A percentile compares a stretch with the other conserved stretches of the same genome.
These are phyloP conservation scores for Plantago coronopus DNA, from an alignment of 305 asterid species.

Conservation along the genomic window DNA sequence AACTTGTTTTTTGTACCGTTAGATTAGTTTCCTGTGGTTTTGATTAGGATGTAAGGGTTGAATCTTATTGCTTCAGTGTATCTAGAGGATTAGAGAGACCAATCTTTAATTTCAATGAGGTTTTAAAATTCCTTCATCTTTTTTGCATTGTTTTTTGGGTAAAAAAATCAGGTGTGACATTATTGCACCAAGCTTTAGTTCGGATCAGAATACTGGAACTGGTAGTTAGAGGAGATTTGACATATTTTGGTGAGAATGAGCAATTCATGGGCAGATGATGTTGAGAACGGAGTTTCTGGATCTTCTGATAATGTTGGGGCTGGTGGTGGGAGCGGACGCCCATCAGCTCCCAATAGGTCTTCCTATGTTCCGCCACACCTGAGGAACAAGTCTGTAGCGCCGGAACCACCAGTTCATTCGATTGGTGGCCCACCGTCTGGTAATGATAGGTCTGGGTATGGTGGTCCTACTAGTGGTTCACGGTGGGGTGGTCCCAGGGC, in stretches of 20 bases:
- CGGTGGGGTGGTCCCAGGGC: conserved; percentile 50
- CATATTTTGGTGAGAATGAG: conserved; percentile 35
- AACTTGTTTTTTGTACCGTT: too few species aligned
- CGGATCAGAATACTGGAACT: not conserved
- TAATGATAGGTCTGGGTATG: conserved; percentile 44
- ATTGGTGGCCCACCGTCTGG: conserved; percentile 46
- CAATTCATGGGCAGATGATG: conserved; percentile 80
- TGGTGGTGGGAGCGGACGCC: conserved; percentile 35
- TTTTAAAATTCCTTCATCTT: not conserved
- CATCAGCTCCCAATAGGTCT: conserved; percentile 47
- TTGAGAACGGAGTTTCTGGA: conserved; percentile 48
- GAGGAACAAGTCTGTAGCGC: conserved; percentile 47
- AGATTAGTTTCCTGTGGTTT: not conserved
- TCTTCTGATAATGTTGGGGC: conserved; percentile 42
- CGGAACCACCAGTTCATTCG: conserved; percentile 49
- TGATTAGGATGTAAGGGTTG: not conserved
- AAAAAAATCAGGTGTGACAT: not conserved
- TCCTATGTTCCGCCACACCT: conserved; percentile 82
- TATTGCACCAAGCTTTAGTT: not conserved
- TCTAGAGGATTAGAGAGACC: too few species aligned
- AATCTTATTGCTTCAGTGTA: not conserved
- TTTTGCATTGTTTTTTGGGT: not conserved
- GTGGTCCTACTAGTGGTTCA: conserved; percentile 47
- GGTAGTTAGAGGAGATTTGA: not conserved
- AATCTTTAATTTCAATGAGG: too few species aligned